These are phyloP conservation scores for Acrodontium crateriforme DNA, from an alignment of 2,329 filamentous ascomycete genomes.

Conservation along the genomic window DNA sequence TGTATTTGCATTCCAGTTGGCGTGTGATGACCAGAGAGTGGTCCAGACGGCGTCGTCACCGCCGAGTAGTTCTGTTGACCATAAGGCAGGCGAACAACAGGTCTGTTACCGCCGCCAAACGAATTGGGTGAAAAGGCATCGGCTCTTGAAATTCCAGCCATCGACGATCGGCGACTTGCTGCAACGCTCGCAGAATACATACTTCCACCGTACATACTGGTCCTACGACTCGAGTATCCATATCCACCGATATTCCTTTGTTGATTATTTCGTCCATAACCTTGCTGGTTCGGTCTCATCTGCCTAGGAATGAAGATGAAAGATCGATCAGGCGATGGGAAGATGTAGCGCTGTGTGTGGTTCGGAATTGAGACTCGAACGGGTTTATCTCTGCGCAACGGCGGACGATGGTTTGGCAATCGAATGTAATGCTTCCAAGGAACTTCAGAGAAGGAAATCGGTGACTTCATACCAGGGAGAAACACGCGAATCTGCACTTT, in stretches of 20 bases:
- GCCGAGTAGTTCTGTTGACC: constrained; percentile 25
- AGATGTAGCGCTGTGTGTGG: constrained; percentile 71
- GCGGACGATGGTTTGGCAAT: constrained; percentile 85
- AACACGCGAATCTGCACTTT: constrained; percentile 75
- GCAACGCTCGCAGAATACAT: constrained; percentile 74
- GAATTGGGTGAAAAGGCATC: constrained; percentile 71
- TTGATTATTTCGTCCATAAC: constrained; percentile 51
- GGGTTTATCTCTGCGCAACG: constrained; percentile 87
- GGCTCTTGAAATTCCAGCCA: constrained; percentile 55
- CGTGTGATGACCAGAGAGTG: constrained; percentile 22
- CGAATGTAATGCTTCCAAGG: constrained; percentile 84
- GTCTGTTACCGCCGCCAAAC: constrained; percentile 46
- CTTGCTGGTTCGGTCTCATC: constrained; percentile 82
- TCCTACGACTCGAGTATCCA: constrained; percentile 57
- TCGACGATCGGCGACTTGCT: constrained; percentile 77
- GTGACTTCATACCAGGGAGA: constrained; percentile 59
- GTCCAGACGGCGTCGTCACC: constrained; percentile 19
- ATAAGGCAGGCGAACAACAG: constrained; percentile 73
- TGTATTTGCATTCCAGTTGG: constrained; percentile 39
- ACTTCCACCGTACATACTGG: constrained; percentile 72
- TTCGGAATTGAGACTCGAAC: constrained; percentile 84
- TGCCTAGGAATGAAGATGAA: constrained; percentile 97
- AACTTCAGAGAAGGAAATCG: constrained; percentile 59
- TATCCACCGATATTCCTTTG: constrained; percentile 57
- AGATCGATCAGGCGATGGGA: constrained; percentile 75